These are phyloP conservation scores for Allium fistulosum DNA, from an alignment of 106 monocot species.

Conservation along the genomic window DNA sequence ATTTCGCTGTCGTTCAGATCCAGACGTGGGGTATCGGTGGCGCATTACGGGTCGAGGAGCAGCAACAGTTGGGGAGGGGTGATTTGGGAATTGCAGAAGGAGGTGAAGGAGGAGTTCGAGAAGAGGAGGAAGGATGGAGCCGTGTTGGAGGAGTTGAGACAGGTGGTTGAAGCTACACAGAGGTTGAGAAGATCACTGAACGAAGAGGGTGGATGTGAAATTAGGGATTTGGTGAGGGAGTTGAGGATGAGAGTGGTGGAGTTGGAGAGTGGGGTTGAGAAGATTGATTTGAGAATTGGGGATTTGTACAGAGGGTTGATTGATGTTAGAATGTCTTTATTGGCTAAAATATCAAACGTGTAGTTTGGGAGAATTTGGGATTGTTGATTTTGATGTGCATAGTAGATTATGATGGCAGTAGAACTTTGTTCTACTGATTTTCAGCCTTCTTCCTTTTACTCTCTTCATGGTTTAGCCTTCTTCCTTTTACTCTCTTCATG, in stretches of 20 bases:
- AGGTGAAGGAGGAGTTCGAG: slow-evolving; percentile 33
- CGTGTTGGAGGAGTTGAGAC: slow-evolving; percentile 27
- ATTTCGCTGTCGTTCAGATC: slow-evolving; percentile 21
- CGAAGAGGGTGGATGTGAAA: not conserved
- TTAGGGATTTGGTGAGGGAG: not conserved
- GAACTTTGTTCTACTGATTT: too few relatives aligned
- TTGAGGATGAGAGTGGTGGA: not conserved
- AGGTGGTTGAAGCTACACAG: slow-evolving; percentile 3
- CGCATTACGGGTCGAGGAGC: slow-evolving; percentile 1
- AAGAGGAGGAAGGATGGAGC: slow-evolving; percentile 16
- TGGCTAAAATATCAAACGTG: slow-evolving; percentile 12
- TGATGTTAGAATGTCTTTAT: slow-evolving; percentile 20
- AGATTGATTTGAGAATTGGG: slow-evolving; percentile 25
- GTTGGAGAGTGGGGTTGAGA: slow-evolving; percentile 20
- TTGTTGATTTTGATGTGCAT: too few relatives aligned
- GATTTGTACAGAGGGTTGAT: slow-evolving; percentile 32
- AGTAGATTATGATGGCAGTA: too few relatives aligned
- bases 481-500: too few relatives aligned
- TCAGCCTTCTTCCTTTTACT: too few relatives aligned
- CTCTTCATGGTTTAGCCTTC: too few relatives aligned
- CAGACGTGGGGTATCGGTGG: not conserved
- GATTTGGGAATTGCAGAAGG: slow-evolving; percentile 23
- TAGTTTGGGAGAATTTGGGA: not conserved
- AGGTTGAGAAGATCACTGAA: slow-evolving; percentile 11
- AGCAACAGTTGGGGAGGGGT: slow-evolving; percentile 12